Conservation (phyloP, 2,329 filamentous ascomycete species). For the Colletotrichum paranaense region DNA sequence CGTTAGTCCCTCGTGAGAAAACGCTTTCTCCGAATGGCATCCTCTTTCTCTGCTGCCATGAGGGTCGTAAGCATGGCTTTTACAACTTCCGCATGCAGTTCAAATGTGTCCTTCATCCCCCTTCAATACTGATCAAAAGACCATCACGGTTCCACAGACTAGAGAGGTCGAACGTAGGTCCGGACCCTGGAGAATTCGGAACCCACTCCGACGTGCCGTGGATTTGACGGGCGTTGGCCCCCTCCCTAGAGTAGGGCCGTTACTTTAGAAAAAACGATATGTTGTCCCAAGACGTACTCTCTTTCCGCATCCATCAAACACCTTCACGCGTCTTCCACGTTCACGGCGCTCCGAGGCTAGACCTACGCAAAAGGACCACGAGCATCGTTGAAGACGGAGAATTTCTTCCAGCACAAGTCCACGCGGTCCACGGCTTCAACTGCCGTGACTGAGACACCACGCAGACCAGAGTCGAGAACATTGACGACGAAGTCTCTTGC, state of each 20-base stretch:
- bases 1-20: conserved; percentile 15
- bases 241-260: neutral
- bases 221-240: neutral
- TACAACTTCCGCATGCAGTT: conserved; percentile 3
- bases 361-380: neutral
- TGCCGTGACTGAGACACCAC: neutral
- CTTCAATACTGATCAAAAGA: neutral
- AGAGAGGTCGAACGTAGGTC: no score
- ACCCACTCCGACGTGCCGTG: neutral
- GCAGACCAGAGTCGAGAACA: neutral
- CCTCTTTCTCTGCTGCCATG: neutral
- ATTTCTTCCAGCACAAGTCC: neutral
- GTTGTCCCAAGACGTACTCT: neutral
- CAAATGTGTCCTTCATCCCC: no score
- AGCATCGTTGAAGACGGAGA: neutral
- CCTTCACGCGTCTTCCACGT: neutral
- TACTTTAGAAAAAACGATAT: neutral
- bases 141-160: neutral
- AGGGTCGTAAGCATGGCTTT: neutral
- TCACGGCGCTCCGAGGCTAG: neutral
- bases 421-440: neutral
- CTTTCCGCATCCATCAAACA: neutral
- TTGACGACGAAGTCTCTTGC: neutral
- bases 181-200: neutral
- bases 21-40: neutral